A percentile compares a stretch with the other conserved stretches of the same genome.
Conservation (phyloP, 1,284 basidiomycete genomes). For the Boletus semigastroideus region DNA sequence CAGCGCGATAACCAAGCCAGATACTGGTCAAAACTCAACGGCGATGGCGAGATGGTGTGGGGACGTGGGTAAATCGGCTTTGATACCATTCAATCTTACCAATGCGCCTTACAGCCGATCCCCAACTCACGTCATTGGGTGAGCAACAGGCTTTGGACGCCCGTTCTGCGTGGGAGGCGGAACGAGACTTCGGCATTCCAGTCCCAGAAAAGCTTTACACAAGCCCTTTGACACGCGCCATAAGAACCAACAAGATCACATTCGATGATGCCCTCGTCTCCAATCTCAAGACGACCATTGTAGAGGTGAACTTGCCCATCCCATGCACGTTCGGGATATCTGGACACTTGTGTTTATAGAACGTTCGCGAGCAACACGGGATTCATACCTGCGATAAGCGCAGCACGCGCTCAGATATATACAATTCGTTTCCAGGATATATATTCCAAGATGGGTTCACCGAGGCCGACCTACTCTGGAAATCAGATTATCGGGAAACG, state of each 20-base stretch:
- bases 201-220: constrained; percentile 62
- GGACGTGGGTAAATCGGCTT: constrained; percentile 4
- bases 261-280: constrained; percentile 13
- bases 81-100: background rate
- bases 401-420: constrained; percentile 38
- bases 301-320: background rate
- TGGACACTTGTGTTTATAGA: background rate
- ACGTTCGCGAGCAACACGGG: constrained; percentile 2
- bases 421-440: constrained; percentile 56
- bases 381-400: constrained; percentile 11
- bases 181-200: constrained; percentile 52
- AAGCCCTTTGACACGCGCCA: constrained; percentile 70
- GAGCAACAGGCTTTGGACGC: constrained; percentile 58
- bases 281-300: constrained; percentile 9
- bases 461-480: constrained; percentile 44
- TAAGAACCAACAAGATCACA: constrained; percentile 51
- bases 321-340: no score
- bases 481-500: constrained; percentile 6
- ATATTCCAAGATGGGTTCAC: constrained; percentile 63
- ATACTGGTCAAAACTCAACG: constrained; percentile 9
- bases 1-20: background rate
- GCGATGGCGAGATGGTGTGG: constrained; percentile 6
- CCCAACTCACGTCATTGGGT: constrained; percentile 5
- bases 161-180: constrained; percentile 55
- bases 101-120: background rate